Base-by-base conservation (phyloP, 805 yeast genomes). In the Yamadazyma philogaea region DNA sequence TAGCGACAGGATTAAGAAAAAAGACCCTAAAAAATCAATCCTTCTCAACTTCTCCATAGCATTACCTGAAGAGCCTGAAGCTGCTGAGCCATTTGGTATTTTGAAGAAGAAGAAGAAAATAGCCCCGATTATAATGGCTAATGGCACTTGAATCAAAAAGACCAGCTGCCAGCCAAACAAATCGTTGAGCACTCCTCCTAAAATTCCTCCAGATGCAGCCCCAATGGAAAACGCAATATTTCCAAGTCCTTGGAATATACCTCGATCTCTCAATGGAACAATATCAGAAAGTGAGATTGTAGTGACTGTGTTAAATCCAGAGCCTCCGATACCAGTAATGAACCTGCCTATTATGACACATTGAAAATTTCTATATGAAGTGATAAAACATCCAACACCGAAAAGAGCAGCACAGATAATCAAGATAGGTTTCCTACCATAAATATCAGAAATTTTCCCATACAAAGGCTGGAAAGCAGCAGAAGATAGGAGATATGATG, bases 281-380 rank as follows among this genome's bases (percentile, higher is more conserved):
- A 87, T 67, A 60, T 88, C 96, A 20, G 87, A 78, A 52, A 84
- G 75, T 2, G 89, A 74, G 44, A 88, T 84, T 6, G 95, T 82
- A 14, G 87, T 77, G 51, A 87, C 66, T 0, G 90, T 74, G 39
- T 82, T 78, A 55, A 88, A 76, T 1, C 96, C 96, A 5, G 95
- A 93, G n/a, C 95, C 96, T 10, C 96, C 96, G 43, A 85, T 75
- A 15, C 96, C 96, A 19, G 95, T 81, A 39, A 88, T 70, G 47
- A 87, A 79, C 53, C 87, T 68, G 3, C 84, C 84, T 21, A 76
- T 47, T 6, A 82, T 77, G 48, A 84, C 66, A 41, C 70, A 50
- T 34, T 64, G 49, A 11, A 53, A 76, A 55, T 60, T 79, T 60
- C 66, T 62, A 1, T 83, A 74, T 1, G 70, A 80, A 56, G 87